Evolutionary conservation across 441 rosid species (phyloP).

Genomic region (Hura crepitans): DNA sequence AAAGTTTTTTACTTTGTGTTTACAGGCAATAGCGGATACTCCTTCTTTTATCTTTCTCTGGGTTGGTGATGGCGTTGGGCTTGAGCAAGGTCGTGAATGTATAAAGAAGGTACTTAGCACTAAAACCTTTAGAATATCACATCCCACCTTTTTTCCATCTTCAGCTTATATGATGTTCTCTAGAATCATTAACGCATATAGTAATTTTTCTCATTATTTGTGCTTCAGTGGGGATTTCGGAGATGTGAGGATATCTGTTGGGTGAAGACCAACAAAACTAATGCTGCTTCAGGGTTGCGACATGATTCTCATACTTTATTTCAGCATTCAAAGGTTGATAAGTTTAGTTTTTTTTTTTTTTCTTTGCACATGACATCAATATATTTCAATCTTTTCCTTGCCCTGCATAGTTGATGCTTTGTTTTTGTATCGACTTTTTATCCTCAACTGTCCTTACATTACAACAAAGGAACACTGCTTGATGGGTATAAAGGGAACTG

Average conservation of each 20-base stretch:
- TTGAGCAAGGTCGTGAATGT: conserved; percentile 98
- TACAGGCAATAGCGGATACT: conserved; percentile 93
- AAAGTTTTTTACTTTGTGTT: conserved; percentile 17
- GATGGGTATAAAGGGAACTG: conserved; percentile 99
- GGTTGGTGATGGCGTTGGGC: conserved; percentile 99
- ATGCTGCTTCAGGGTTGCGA: conserved; percentile 85
- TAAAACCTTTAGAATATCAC: conserved; percentile 3
- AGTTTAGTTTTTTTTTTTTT: conserved; percentile 23
- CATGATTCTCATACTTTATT: conserved; percentile 94
- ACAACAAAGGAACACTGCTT: conserved; percentile 85
- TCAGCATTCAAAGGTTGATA: conserved; percentile 93
- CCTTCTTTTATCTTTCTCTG: conserved; percentile 98
- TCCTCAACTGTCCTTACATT: conserved; percentile 20
- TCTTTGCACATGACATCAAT: conserved; percentile 18
- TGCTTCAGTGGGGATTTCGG: conserved; percentile 89
- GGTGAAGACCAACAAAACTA: conserved; percentile 96
- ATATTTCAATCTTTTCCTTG: conserved; percentile 7
- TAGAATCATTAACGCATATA: conserved; percentile 9
- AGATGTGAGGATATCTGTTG: conserved; percentile 99
- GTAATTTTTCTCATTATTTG: conserved; percentile 19
- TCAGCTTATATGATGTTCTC: conserved; percentile 1
- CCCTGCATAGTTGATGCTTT: conserved; percentile 14
- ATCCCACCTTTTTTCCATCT: background rate
- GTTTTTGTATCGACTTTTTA: conserved; percentile 4
- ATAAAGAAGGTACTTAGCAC: conserved; percentile 66